Percentiles rank a stretch among this genome's conserved stretches.
phyloP scores from a whole-genome alignment of 169 alveolate genomes.

The Plasmodium coatneyi region DNA sequence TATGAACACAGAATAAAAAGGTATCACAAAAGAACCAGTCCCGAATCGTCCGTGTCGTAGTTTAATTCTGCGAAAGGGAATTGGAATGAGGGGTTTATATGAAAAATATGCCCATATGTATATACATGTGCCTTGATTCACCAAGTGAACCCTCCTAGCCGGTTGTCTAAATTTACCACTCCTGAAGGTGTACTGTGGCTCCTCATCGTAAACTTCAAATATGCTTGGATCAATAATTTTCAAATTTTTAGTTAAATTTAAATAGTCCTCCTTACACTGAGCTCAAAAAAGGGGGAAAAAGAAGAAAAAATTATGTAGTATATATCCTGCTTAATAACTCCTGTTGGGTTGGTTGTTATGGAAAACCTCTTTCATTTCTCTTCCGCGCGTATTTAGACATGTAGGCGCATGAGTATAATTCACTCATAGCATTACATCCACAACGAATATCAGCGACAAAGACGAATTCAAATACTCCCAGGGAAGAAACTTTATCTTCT shows the following conservation, averaged over 20 bases:
- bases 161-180: constrained; percentile 17
- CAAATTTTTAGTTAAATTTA: constrained; percentile 31
- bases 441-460: constrained; percentile 33
- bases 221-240: constrained; percentile 57
- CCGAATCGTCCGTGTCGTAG: constrained; percentile 57
- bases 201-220: constrained; percentile 61
- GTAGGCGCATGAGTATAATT: not conserved
- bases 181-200: constrained; percentile 41
- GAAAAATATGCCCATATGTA: not conserved
- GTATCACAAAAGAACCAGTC: constrained; percentile 15
- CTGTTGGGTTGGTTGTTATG: not conserved
- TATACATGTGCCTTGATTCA: constrained; percentile 1
- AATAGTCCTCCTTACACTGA: constrained; percentile 58
- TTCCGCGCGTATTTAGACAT: not conserved
- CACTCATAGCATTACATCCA: constrained; percentile 2
- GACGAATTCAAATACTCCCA: constrained; percentile 72
- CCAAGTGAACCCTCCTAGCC: not conserved
- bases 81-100: not conserved
- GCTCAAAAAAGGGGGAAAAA: not conserved
- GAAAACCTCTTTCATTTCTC: not conserved
- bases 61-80: constrained; percentile 26
- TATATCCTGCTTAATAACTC: not conserved
- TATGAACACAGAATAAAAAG: not conserved
- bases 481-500: constrained; percentile 37
- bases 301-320: not conserved